Evolutionary conservation across 495 filamentous ascomycete species (phyloP), one percentile per base, ranked within the genome.

Genomic region (Neurospora pannonica): DNA sequence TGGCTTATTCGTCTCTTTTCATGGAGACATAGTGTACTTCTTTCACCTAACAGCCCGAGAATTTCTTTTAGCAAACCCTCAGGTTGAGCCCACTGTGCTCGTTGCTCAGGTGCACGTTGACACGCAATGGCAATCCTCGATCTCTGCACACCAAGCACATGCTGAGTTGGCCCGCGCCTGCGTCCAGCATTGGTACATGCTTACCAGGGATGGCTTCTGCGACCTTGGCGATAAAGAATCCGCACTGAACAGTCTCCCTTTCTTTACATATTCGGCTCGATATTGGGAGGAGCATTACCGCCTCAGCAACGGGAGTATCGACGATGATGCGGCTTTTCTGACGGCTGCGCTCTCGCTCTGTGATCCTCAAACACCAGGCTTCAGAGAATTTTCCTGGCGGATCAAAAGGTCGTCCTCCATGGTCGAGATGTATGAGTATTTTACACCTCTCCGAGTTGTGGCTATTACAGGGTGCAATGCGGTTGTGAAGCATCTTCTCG

Each of bases 241-340:
- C 19, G 0, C 0, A 0, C 0, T 10, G 43, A 10, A 21, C 0
- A 21, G 17, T 11, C 1, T 21, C 2, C 7, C n/a, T 24, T 48
- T 48, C 1, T 11, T 3, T 17, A 0, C 1, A 0, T 48, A 48
- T 48, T 21, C n/a, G 43, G 40, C 7, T 19, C 17, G 13, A 5
- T n/a, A n/a, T 7, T 48, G 43, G 43, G 8, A 10, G n/a, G 7
- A 7, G 0, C 43, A 48, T 21, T 11, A 48, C 17, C 43, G 9
- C 8, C 7, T 11, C 9, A 54, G 46, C 21, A 24, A 5, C 5
- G 46, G 46, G n/a, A 2, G 0, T 24, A 5, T 54, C 4, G 21
- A 54, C 9, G 8, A 9, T 2, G 43, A 48, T 21, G 7, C 0
- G 9, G 3, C 7, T 2, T 48, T 48, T 2, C 9, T 24, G 4